Evolutionary conservation across 768 basidiomycete species (phyloP).

Genomic region (Trametes cingulata): DNA sequence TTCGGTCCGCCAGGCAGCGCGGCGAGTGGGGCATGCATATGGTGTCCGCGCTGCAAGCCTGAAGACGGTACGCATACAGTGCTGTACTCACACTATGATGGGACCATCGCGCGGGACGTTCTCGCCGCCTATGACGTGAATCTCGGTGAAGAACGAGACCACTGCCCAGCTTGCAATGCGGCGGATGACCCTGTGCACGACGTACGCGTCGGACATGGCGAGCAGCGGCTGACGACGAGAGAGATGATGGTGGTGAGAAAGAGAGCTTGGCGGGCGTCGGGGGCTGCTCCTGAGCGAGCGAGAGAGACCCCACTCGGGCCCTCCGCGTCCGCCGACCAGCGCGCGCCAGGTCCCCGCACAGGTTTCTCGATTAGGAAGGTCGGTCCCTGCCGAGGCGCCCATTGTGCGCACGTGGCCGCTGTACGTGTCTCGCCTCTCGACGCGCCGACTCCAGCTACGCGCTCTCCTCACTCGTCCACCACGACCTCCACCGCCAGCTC

Average conservation of each 20-base stretch:
- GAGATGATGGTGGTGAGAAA: neutral
- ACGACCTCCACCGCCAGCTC: neutral
- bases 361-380: neutral
- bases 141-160: constrained; percentile 85
- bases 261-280: neutral
- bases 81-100: constrained; percentile 79
- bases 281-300: constrained; percentile 1
- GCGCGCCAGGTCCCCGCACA: neutral
- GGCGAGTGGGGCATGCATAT: neutral
- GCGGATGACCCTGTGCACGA: constrained; percentile 72
- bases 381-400: constrained; percentile 1
- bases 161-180: constrained; percentile 72
- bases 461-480: neutral
- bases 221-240: neutral
- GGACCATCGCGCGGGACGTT: constrained; percentile 87
- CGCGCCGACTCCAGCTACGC: neutral
- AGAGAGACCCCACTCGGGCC: constrained; percentile 1
- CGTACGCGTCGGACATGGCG: constrained; percentile 37
- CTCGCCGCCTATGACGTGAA: constrained; percentile 84
- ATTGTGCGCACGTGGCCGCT: constrained; percentile 3
- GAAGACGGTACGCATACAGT: neutral
- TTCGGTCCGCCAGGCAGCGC: neutral
- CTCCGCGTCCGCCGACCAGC: neutral
- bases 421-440: constrained; percentile 13
- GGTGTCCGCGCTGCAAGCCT: neutral